Evolutionary conservation across 2,329 filamentous ascomycete species (phyloP), one percentile per base, ranked within the genome.

Genomic region (Colletotrichum ledebouriae): DNA sequence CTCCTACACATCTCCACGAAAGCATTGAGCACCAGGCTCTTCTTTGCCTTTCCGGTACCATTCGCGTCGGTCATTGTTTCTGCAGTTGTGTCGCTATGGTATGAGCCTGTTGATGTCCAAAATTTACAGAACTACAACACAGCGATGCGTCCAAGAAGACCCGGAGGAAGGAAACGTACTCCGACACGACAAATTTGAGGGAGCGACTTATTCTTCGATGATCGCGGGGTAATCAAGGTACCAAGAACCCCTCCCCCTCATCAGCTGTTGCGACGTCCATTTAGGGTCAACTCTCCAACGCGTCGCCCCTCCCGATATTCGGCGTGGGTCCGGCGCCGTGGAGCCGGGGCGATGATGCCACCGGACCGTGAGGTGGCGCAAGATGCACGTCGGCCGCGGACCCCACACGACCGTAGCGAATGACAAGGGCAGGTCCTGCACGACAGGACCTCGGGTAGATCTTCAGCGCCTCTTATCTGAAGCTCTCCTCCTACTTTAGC

Each of bases 1-100:
- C 11, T 67, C 76, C 15, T 71, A 79, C 78, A 79, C 73, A 77
- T 79, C 72, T 79, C 78, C 9, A 82, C 81, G 63, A 83, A 83
- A 1, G 81, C 81, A 71, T 83, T 83, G 71, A 83, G 73, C 57
- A 83, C 79, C 39, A 82, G 72, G 60, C 76, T 77, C 72, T 82
- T 82, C 73, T 79, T 80, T 9, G 73, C 47, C 34, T 66, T 69
- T 22, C 9, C 39, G 44, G 11, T 66, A 49, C 49, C 62, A 6
- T 29, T 69, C 12, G 56, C 52, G 25, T 69, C 61, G 22, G 61
- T 7, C 66, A 69, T 69, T n/a, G 10, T 56, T 56, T 7, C 41
- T 46, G 22, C 15, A 25, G 11, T 56, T 15, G 29, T 17, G 12
- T 56, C 44, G 42, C 29, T 29, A 2, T 29, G 29, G 4, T 29